phyloP scores from a whole-genome alignment of 2,329 filamentous ascomycete genomes.

The Westerdykella aurantiaca region DNA sequence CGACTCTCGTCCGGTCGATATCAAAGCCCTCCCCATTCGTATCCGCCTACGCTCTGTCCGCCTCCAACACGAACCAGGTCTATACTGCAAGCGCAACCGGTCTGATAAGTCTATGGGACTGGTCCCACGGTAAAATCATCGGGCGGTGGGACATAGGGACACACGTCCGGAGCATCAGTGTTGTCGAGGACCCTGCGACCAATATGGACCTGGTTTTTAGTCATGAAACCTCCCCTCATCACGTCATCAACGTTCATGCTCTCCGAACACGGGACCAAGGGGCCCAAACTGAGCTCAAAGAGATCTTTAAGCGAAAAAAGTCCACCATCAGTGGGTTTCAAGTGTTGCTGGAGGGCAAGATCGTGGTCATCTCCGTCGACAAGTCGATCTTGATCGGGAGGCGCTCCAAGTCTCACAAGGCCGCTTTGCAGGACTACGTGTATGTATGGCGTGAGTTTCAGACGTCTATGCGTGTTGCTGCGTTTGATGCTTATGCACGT shows the following conservation, averaged over 20 bases:
- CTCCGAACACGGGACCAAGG: conserved; percentile 24
- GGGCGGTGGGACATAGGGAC: conserved; percentile 40
- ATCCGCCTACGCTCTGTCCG: conserved; percentile 49
- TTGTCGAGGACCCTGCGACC: conserved; percentile 24
- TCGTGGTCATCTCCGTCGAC: conserved; percentile 53
- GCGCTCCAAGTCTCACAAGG: conserved; percentile 30
- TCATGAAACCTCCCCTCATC: conserved; percentile 29
- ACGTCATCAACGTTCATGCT: conserved; percentile 35
- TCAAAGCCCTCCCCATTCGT: conserved; percentile 42
- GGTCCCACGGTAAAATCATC: conserved; percentile 44
- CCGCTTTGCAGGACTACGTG: conserved; percentile 34
- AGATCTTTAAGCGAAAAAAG: conserved; percentile 33
- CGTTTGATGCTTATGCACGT: conserved; percentile 28
- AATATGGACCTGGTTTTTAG: conserved; percentile 36
- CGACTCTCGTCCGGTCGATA: conserved; percentile 70
- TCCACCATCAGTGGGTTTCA: conserved; percentile 36
- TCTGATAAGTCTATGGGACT: conserved; percentile 54
- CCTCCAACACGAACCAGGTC: conserved; percentile 46
- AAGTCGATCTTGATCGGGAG: conserved; percentile 58
- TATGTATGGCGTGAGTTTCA: conserved; percentile 53
- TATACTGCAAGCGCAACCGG: conserved; percentile 50
- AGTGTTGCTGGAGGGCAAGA: conserved; percentile 50
- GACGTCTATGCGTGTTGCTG: conserved; percentile 54
- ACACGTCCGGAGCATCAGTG: conserved; percentile 31
- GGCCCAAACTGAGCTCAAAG: conserved; percentile 29